phyloP scores from a whole-genome alignment of 108 stramenopile species.

The Cyclostephanos tholiformis region DNA sequence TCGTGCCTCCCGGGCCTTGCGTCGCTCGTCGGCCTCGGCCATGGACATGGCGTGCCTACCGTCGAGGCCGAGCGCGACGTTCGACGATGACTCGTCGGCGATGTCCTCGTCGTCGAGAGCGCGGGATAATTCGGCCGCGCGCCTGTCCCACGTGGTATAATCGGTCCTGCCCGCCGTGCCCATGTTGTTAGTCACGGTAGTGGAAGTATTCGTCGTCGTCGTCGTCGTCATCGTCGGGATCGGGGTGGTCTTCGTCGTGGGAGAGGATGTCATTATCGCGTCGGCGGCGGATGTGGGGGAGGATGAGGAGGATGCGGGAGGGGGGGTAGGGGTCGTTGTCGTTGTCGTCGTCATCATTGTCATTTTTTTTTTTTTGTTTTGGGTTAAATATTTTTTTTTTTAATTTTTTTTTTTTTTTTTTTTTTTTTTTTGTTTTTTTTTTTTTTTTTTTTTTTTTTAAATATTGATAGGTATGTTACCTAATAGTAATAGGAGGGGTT shows the following conservation, averaged over 20 bases:
- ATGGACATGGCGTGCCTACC: slow-evolving; percentile 73
- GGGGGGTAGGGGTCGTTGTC: not conserved
- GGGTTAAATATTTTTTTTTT: no score
- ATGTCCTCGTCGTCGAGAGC: slow-evolving; percentile 65
- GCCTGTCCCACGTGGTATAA: slow-evolving; percentile 78
- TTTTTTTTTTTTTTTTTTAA: no score
- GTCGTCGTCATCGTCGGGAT: not conserved
- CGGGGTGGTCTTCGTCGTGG: not conserved
- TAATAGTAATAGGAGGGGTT: no score
- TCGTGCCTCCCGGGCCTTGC: slow-evolving; percentile 66
- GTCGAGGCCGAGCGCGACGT: slow-evolving; percentile 70
- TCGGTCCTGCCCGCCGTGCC: slow-evolving; percentile 76
- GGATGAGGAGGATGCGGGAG: not conserved
- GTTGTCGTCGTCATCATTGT: slow-evolving; percentile 6
- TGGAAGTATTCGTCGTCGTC: slow-evolving; percentile 13
- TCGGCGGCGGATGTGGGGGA: not conserved
- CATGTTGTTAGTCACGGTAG: not conserved
- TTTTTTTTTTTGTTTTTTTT: no score
- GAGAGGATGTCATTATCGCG: not conserved
- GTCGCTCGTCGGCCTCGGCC: slow-evolving; percentile 75
- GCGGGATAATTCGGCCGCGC: slow-evolving; percentile 56
- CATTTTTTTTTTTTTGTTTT: no score
- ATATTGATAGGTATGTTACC: no score
- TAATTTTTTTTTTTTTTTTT: no score
- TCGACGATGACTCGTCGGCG: slow-evolving; percentile 46